Percentiles rank a stretch among this genome's conserved stretches.
phyloP scores from a whole-genome alignment of 495 filamentous ascomycete species.

The Neurospora terricola region DNA sequence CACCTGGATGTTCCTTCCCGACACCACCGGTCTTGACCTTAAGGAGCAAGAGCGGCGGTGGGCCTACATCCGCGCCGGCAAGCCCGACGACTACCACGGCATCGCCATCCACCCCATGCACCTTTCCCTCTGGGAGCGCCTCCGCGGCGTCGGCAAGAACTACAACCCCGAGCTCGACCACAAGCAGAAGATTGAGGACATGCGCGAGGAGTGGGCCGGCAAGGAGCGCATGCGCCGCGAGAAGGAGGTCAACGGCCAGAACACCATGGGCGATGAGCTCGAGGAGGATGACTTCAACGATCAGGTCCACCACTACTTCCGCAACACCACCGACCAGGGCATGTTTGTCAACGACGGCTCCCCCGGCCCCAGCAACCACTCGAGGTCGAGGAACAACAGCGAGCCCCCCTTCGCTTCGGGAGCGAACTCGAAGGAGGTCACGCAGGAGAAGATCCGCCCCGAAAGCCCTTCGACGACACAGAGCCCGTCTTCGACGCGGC shows the following conservation, averaged over 20 bases:
- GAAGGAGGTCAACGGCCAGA: conserved; percentile 15
- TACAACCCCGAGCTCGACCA: conserved; percentile 74
- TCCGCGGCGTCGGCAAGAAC: conserved; percentile 56
- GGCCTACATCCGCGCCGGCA: conserved; percentile 65
- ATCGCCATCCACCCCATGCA: conserved; percentile 80
- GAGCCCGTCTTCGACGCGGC: neutral
- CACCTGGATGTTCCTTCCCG: conserved; percentile 73
- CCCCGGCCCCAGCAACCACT: neutral
- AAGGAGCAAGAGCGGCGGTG: conserved; percentile 91
- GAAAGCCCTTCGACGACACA: neutral
- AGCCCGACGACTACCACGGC: conserved; percentile 73
- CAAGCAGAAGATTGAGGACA: conserved; percentile 69
- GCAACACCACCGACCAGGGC: conserved; percentile 9
- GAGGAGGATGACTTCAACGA: conserved; percentile 33
- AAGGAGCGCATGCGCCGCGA: conserved; percentile 21
- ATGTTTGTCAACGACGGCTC: neutral
- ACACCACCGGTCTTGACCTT: conserved; percentile 85
- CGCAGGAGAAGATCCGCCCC: neutral
- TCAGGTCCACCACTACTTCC: conserved; percentile 34
- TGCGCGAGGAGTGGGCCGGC: conserved; percentile 41
- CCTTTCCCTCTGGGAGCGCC: conserved; percentile 70
- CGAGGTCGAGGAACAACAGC: neutral
- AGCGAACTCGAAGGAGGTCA: conserved; percentile 1
- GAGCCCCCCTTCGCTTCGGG: neutral
- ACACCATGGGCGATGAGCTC: conserved; percentile 11